Evolutionary conservation across 2,329 filamentous ascomycete genomes (phyloP).

Genomic region (Ascochyta koolunga): DNA sequence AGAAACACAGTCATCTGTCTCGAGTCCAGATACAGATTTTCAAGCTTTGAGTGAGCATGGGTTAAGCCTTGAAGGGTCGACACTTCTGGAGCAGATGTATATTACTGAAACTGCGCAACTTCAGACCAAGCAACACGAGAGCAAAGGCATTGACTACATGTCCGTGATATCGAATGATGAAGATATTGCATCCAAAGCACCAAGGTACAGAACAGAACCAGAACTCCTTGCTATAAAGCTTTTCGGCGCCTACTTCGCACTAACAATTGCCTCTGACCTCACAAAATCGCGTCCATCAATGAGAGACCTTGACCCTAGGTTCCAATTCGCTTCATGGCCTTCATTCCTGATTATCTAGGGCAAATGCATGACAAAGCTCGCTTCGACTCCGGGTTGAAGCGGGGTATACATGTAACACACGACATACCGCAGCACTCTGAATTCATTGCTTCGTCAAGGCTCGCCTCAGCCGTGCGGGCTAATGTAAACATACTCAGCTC

Average conservation of each 20-base stretch:
- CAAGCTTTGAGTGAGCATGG: not conserved
- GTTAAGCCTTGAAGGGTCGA: not conserved
- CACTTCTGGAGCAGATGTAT: not conserved
- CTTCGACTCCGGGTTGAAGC: no score
- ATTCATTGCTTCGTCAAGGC: no score
- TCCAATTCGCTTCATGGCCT: no score
- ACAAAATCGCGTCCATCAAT: no score
- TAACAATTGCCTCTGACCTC: no score
- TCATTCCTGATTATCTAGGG: no score
- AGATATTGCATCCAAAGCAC: not conserved
- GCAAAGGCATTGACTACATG: not conserved
- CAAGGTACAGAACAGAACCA: not conserved
- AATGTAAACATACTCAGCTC: no score
- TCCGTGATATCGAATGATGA: not conserved
- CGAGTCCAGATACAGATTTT: not conserved
- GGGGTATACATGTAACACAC: no score
- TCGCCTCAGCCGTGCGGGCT: no score
- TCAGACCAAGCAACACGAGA: not conserved
- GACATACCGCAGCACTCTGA: no score
- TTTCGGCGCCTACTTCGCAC: not conserved
- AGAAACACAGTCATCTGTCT: not conserved
- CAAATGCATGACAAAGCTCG: no score
- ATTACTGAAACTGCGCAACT: not conserved
- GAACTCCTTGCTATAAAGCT: not conserved
- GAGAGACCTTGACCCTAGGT: no score